Conservation (phyloP, 2,329 filamentous ascomycete species). For the Fusarium sp. region DNA sequence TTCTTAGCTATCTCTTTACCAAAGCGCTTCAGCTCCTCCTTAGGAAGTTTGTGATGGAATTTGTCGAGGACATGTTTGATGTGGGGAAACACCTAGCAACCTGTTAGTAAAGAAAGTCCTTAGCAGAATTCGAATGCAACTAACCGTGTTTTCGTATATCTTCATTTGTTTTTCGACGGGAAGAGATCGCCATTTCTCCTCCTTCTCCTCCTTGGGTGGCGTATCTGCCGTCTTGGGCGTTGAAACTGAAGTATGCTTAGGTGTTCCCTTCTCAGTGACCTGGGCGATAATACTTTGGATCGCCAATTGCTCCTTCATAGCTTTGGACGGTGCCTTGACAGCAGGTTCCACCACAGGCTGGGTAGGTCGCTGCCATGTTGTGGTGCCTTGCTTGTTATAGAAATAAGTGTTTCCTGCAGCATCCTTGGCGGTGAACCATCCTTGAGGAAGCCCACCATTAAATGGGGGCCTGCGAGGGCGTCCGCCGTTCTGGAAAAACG, state of each 20-base stretch:
- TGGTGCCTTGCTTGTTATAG: slow-evolving; percentile 79
- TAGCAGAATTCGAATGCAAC: slow-evolving; percentile 44
- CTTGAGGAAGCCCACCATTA: slow-evolving; percentile 71
- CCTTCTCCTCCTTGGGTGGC: slow-evolving; percentile 65
- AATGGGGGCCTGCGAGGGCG: slow-evolving; percentile 65
- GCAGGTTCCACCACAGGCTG: slow-evolving; percentile 70
- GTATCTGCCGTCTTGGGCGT: slow-evolving; percentile 70
- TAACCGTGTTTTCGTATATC: slow-evolving; percentile 90
- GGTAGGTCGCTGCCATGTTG: slow-evolving; percentile 83
- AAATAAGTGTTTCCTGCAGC: slow-evolving; percentile 80
- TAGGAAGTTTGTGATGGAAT: slow-evolving; percentile 85
- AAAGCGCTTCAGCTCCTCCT: slow-evolving; percentile 73
- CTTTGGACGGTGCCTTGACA: slow-evolving; percentile 71
- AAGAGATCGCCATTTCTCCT: slow-evolving; percentile 75
- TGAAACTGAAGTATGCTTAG: slow-evolving; percentile 63
- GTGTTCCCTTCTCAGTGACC: slow-evolving; percentile 73
- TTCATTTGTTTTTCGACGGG: slow-evolving; percentile 90
- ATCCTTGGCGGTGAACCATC: slow-evolving; percentile 84
- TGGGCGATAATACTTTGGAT: slow-evolving; percentile 87
- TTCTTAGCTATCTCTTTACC: slow-evolving; percentile 81
- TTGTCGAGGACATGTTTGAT: slow-evolving; percentile 88
- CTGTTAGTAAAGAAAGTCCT: slow-evolving; percentile 13
- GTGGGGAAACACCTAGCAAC: slow-evolving; percentile 76
- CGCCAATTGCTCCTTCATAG: slow-evolving; percentile 70
- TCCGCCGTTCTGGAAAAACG: slow-evolving; percentile 57